phyloP scores from a whole-genome alignment of 1,284 basidiomycete genomes.

The Mycosarcoma mackinlayi region DNA sequence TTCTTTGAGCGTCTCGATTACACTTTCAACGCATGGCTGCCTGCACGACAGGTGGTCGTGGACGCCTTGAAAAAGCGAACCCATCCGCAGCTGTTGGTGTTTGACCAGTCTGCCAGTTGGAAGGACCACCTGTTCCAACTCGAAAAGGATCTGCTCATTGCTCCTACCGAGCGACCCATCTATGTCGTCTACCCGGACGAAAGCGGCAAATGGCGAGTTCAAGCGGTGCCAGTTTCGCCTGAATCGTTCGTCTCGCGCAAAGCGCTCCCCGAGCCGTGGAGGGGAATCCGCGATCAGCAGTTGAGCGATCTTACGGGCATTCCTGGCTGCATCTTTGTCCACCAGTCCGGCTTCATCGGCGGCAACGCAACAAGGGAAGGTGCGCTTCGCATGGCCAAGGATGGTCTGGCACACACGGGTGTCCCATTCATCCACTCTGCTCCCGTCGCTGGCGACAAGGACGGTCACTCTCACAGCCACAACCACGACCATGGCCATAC shows the following conservation, averaged over 20 bases:
- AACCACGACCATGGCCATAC: constrained; percentile 65
- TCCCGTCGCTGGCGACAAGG: constrained; percentile 6
- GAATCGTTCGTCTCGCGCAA: constrained; percentile 92
- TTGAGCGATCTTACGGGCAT: constrained; percentile 82
- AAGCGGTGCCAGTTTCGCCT: constrained; percentile 84
- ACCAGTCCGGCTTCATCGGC: constrained; percentile 95
- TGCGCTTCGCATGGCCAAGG: constrained; percentile 81
- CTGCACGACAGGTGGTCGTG: constrained; percentile 84
- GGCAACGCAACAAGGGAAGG: constrained; percentile 90
- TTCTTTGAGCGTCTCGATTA: constrained; percentile 84
- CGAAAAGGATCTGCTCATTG: constrained; percentile 71
- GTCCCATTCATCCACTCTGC: constrained; percentile 33
- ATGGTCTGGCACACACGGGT: constrained; percentile 70
- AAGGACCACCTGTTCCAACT: constrained; percentile 94
- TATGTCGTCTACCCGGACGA: constrained; percentile 91
- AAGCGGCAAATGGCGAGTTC: constrained; percentile 84
- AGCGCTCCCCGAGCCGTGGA: constrained; percentile 89
- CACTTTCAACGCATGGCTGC: constrained; percentile 89
- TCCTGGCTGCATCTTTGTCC: constrained; percentile 85
- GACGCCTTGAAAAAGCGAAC: constrained; percentile 75
- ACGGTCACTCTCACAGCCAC: constrained; percentile 48
- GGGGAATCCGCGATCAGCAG: constrained; percentile 86
- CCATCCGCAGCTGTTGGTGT: constrained; percentile 78
- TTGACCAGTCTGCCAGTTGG: constrained; percentile 86
- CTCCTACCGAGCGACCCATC: constrained; percentile 72